phyloP scores from a whole-genome alignment of 2,329 filamentous ascomycete species.

The Aureobasidium musti region DNA sequence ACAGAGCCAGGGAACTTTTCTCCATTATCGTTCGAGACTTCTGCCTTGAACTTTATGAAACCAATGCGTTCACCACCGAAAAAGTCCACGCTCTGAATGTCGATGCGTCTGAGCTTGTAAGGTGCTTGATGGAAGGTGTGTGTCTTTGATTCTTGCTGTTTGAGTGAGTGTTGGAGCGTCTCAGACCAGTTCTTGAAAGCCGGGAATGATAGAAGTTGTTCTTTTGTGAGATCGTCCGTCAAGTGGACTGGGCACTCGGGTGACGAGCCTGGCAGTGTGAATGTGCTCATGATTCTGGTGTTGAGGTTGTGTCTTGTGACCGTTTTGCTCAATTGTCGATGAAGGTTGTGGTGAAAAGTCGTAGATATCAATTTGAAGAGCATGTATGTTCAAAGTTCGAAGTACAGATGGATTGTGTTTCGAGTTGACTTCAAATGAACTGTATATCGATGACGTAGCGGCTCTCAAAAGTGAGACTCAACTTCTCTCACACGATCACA shows the following conservation, averaged over 20 bases:
- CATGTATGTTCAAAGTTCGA: background rate
- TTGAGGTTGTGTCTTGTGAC: background rate
- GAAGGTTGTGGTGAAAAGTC: background rate
- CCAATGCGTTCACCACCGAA: slow-evolving; percentile 54
- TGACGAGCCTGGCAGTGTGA: slow-evolving; percentile 43
- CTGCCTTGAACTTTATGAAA: slow-evolving; percentile 59
- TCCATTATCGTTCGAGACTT: slow-evolving; percentile 55
- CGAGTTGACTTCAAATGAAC: background rate
- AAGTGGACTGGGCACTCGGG: slow-evolving; percentile 47
- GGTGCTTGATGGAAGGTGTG: slow-evolving; percentile 57
- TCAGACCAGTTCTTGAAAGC: slow-evolving; percentile 59
- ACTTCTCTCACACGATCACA: background rate
- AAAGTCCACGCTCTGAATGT: slow-evolving; percentile 58
- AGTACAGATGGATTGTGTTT: background rate
- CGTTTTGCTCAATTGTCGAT: background rate
- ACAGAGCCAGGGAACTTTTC: slow-evolving; percentile 58
- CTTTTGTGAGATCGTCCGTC: slow-evolving; percentile 47
- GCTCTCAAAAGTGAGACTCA: background rate
- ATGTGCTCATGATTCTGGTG: slow-evolving; percentile 45
- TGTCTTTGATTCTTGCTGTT: slow-evolving; percentile 47
- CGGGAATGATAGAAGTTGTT: slow-evolving; percentile 53
- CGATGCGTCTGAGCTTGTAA: slow-evolving; percentile 55
- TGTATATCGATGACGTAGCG: slow-evolving; percentile 10
- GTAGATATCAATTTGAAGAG: background rate
- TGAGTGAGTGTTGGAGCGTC: slow-evolving; percentile 53